phyloP scores from a whole-genome alignment of 345 rosid genomes.

The Pistacia vera region DNA sequence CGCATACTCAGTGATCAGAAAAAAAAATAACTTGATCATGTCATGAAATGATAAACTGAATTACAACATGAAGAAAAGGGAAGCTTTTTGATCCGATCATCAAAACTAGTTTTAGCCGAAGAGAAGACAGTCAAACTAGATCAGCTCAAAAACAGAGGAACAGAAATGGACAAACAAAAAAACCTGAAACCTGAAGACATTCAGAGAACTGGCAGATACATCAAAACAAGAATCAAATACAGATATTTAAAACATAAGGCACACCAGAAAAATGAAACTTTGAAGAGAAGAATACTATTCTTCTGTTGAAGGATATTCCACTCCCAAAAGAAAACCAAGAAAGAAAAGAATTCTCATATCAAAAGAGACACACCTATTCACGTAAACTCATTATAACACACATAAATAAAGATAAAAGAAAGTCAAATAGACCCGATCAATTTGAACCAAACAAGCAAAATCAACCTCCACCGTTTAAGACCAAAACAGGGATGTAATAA shows the following conservation, averaged over 20 bases:
- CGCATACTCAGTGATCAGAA: not conserved
- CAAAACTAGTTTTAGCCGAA: conserved; percentile 10
- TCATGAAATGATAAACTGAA: not conserved
- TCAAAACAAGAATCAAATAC: not conserved
- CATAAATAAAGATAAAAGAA: not conserved
- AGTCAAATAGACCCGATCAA: conserved; percentile 34
- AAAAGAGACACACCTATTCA: conserved; percentile 40
- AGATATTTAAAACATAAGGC: not conserved
- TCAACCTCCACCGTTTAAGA: conserved; percentile 12
- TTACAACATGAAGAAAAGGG: not conserved
- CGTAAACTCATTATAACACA: conserved; percentile 40
- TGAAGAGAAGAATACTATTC: conserved; percentile 42
- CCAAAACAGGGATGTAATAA: conserved; percentile 31
- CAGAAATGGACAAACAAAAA: conserved; percentile 14
- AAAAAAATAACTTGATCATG: conserved; percentile 2
- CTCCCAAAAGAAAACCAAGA: conserved; percentile 39
- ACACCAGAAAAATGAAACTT: conserved; percentile 32
- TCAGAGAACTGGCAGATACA: conserved; percentile 15
- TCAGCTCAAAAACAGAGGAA: conserved; percentile 13
- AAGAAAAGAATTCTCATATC: conserved; percentile 39
- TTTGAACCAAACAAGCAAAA: conserved; percentile 26
- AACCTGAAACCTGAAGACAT: conserved; percentile 14
- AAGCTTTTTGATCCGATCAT: conserved; percentile 15
- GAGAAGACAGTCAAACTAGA: conserved; percentile 19
- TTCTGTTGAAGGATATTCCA: conserved; percentile 43